Conservation (phyloP, 2,329 filamentous ascomycete genomes). For the Penicillium sp. region DNA sequence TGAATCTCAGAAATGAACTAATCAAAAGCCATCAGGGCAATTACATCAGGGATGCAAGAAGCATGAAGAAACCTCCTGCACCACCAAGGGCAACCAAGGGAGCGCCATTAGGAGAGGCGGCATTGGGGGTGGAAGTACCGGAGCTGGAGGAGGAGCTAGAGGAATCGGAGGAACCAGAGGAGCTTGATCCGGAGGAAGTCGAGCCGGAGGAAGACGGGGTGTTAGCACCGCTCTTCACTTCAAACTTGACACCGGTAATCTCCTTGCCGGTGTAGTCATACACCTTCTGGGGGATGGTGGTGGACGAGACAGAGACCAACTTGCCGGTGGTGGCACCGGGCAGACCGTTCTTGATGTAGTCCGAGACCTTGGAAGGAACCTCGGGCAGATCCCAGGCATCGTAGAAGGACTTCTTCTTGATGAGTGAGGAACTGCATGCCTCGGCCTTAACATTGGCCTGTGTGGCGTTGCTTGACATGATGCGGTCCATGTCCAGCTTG, state of each 20-base stretch:
- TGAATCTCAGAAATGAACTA: neutral
- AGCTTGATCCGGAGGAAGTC: neutral
- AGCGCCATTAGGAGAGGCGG: constrained; percentile 25
- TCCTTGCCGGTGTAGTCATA: constrained; percentile 55
- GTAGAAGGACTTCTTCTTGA: constrained; percentile 66
- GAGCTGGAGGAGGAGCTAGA: neutral
- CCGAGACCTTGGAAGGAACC: constrained; percentile 65
- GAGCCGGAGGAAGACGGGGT: constrained; percentile 39
- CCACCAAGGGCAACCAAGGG: constrained; percentile 27
- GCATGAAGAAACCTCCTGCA: constrained; percentile 29
- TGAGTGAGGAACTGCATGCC: constrained; percentile 65
- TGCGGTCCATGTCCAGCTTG: constrained; percentile 67
- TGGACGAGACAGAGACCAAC: constrained; percentile 60
- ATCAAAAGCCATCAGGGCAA: neutral
- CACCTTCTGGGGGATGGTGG: constrained; percentile 58
- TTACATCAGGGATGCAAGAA: constrained; percentile 32
- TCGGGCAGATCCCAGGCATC: constrained; percentile 75
- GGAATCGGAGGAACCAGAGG: neutral
- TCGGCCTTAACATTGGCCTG: constrained; percentile 59
- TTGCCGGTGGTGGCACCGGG: constrained; percentile 62
- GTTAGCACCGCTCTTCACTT: constrained; percentile 54
- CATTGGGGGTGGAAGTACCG: constrained; percentile 9
- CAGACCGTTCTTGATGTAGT: constrained; percentile 76
- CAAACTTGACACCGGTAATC: constrained; percentile 65
- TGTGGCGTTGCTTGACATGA: constrained; percentile 63